Evolutionary conservation across 257 asterid species (phyloP), one percentile per base, ranked within the genome.

Genomic region (Petunia axillaris): DNA sequence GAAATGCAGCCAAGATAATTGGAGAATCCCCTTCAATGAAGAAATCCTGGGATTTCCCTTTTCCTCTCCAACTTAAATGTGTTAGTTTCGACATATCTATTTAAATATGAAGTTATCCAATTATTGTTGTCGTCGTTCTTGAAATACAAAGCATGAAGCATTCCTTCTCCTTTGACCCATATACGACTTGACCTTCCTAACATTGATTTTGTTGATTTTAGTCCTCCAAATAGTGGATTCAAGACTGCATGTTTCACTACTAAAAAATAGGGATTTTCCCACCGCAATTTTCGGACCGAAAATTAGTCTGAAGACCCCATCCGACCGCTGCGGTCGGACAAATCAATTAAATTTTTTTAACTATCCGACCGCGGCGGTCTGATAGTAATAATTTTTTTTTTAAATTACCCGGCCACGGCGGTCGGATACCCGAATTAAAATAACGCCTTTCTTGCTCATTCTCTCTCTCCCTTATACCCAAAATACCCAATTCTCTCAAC

Each of bases 81-180:
- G 9, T 74, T 86, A 4, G 90, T 81, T 48, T 78, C 54, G 35
- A 88, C 82, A 50, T 79, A 82, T 83, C 64, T 84, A 71, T 81
- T 88, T 3, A 74, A 84, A 82, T 88, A 88, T 35, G 25, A 35
- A 15, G 74, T 14, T 1, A 4, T 84, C 88, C 86, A 81, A 39
- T 35, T 50, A 4, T 84, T 86, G 36, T 1, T 14, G n/a, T n/a
- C 40, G 48, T 52, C 46, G 43, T 78, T 85, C 4, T 52, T 82
- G 48, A 89, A 83, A 73, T 89, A 77, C 3, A 89, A 16, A 38
- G 89, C 89, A 80, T 87, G 92, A 54, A 89, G 75, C 92, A 88
- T 89, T 41, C 90, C 89, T 81, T 89, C 89, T 57, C 90, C 92
- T 77, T 87, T 89, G 37, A 89, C 64, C 90, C 89, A 89, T 8